Evolutionary conservation across 352 stramenopile species (phyloP), one percentile per base, ranked within the genome.

Genomic region (Globisporangium paroecandrum): DNA sequence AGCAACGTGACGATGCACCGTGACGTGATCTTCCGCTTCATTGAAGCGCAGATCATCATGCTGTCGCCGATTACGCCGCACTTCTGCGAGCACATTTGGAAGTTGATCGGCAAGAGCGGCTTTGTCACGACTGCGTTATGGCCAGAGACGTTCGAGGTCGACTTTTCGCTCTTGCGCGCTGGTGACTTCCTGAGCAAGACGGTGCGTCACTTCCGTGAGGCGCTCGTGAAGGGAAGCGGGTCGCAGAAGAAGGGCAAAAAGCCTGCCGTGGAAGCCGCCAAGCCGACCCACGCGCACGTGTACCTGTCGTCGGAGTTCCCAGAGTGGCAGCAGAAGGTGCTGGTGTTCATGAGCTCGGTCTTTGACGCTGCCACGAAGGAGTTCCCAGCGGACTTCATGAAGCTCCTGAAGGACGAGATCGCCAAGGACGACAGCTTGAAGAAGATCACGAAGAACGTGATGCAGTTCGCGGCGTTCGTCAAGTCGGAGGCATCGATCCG

Each of bases 391-490:
- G 85, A 95, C 70, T 94, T 97, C 55, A 95, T 96, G 83, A 94
- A 94, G 75, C 75, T 89, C 15, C 73, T 97, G 18, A 97, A 97
- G 85, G 76, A 77, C 24, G 66, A 85, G 62, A 77, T 97, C 49
- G 69, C 71, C 8, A 80, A 84, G 57, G 76, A 94, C 69, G 84
- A 93, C 61, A 85, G 90, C 38, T 66, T 97, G 57, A 96, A 95
- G 82, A 93, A 89, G 75, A 72, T 95, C 15, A 96, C 85, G 15
- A 99, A 98, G 85, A 93, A 97, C 68, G 86, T 97, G 32, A 99
- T 99, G 97, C 97, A 99, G 74, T 98, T 99, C 69, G 96, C 90
- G 66, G 91, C 93, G 27, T 99, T 99, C 56, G 88, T 98, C 69
- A 98, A 98, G 81, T 85, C 84, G 27, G 95, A 99, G 73, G 92